A percentile compares a stretch with the other conserved stretches of the same genome.
Conservation (phyloP, 108 stramenopile genomes). For the Cyclotella kingstonii region DNA sequence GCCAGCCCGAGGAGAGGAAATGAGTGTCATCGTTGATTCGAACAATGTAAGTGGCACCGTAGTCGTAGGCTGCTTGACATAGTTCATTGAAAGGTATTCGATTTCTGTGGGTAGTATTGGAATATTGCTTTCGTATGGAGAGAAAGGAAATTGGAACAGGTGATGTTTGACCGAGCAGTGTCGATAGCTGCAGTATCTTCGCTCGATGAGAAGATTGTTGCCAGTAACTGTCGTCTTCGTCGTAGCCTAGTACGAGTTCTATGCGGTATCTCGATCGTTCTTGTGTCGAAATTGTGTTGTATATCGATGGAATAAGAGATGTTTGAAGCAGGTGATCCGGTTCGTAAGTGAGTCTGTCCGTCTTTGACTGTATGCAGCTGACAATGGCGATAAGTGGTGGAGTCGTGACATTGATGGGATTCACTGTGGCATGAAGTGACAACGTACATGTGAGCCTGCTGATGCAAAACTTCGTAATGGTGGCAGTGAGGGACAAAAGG, state of each 20-base stretch:
- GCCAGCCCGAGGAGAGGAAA: slow-evolving; percentile 35
- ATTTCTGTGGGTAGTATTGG: slow-evolving; percentile 2
- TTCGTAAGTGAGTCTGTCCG: neutral
- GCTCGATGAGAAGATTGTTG: slow-evolving; percentile 16
- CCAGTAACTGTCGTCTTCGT: slow-evolving; percentile 43
- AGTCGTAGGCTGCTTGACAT: slow-evolving; percentile 39
- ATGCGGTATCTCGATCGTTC: slow-evolving; percentile 18
- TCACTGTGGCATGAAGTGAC: no score
- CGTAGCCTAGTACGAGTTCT: slow-evolving; percentile 36
- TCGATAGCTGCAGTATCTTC: neutral
- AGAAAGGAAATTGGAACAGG: slow-evolving; percentile 30
- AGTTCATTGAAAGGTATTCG: slow-evolving; percentile 52
- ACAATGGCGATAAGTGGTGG: slow-evolving; percentile 22
- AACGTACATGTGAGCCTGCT: no score
- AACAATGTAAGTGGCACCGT: slow-evolving; percentile 49
- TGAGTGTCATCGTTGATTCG: slow-evolving; percentile 63
- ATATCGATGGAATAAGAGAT: slow-evolving; percentile 29
- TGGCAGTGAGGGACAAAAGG: no score
- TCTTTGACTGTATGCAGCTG: slow-evolving; percentile 14
- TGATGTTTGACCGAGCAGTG: neutral
- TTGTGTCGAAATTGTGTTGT: slow-evolving; percentile 21
- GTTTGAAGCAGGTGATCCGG: slow-evolving; percentile 1
- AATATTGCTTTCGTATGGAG: slow-evolving; percentile 26
- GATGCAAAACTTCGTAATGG: no score
- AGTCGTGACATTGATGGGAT: neutral